A percentile compares a stretch with the other conserved stretches of the same genome.
Evolutionary conservation across 148 eudicot species (phyloP).

Genomic region (Persicaria maculosa): DNA sequence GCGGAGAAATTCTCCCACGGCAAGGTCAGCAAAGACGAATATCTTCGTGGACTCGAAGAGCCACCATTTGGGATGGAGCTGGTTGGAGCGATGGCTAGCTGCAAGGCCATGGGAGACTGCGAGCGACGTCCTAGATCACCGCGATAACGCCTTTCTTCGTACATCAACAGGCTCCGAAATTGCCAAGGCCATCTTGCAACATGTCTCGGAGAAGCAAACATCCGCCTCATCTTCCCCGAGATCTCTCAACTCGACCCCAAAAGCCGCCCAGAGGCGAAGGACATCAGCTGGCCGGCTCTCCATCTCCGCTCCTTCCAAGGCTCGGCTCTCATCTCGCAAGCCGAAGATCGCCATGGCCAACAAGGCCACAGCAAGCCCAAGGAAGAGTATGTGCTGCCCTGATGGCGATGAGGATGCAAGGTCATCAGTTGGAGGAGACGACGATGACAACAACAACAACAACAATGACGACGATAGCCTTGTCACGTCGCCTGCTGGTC

Average conservation of each 20-base stretch:
- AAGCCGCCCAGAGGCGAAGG: conserved; percentile 24
- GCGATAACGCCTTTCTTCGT: conserved; percentile 22
- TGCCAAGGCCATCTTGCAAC: conserved; percentile 48
- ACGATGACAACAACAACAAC: neutral
- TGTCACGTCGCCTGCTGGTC: neutral
- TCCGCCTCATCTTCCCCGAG: conserved; percentile 6
- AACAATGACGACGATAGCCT: neutral
- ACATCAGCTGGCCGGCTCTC: conserved; percentile 31
- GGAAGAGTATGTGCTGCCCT: conserved; percentile 30
- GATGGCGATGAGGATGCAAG: conserved; percentile 37
- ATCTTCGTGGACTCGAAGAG: conserved; percentile 73
- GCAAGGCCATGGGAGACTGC: conserved; percentile 65
- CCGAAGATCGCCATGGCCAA: conserved; percentile 40
- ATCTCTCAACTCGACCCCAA: conserved; percentile 26
- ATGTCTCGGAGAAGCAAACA: conserved; percentile 14
- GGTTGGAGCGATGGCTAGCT: conserved; percentile 93
- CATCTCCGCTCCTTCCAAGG: conserved; percentile 39
- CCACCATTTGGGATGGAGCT: conserved; percentile 98
- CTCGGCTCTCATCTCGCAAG: conserved; percentile 25
- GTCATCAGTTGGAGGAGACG: neutral
- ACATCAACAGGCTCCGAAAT: conserved; percentile 25
- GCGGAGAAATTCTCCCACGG: conserved; percentile 51
- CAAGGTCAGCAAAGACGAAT: conserved; percentile 21
- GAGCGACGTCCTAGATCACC: conserved; percentile 32
- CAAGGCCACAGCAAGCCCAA: conserved; percentile 32